Conservation (phyloP, 1,284 basidiomycete species). For the Phaffia rhodozyma region DNA sequence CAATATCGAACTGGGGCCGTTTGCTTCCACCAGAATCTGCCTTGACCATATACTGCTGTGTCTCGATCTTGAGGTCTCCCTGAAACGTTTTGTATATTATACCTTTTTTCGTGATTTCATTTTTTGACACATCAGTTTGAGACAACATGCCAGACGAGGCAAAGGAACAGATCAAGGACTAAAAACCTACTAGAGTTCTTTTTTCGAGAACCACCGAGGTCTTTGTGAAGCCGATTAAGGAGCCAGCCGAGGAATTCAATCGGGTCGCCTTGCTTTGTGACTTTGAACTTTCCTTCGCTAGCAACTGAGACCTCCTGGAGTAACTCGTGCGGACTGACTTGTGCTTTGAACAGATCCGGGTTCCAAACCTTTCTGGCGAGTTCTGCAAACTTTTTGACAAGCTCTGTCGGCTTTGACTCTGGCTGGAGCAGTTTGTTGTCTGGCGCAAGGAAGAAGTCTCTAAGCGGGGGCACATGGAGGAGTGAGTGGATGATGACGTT, state of each 20-base stretch:
- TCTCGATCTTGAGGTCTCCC: constrained; percentile 83
- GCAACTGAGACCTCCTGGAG: constrained; percentile 87
- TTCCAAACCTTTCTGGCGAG: constrained; percentile 94
- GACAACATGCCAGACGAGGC: background rate
- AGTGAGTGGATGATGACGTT: constrained; percentile 93
- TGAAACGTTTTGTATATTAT: constrained; percentile 90
- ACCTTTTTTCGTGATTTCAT: constrained; percentile 39
- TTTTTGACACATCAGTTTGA: background rate
- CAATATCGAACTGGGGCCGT: constrained; percentile 80
- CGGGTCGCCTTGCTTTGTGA: constrained; percentile 90
- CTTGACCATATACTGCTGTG: constrained; percentile 77
- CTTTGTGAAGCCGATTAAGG: constrained; percentile 81
- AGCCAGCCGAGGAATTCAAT: constrained; percentile 95
- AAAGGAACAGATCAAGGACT: constrained; percentile 16
- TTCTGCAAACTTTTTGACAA: constrained; percentile 72
- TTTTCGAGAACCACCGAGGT: constrained; percentile 79
- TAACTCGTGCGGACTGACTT: constrained; percentile 97
- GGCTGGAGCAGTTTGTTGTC: constrained; percentile 38
- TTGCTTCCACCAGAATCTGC: constrained; percentile 56
- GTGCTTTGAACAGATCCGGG: constrained; percentile 85
- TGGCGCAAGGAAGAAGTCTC: constrained; percentile 73
- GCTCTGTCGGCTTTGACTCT: constrained; percentile 44
- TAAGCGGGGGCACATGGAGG: constrained; percentile 76
- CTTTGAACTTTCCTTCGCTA: constrained; percentile 75
- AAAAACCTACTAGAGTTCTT: constrained; percentile 60